phyloP scores from a whole-genome alignment of 768 basidiomycete species.

The Arthromyces matolae region DNA sequence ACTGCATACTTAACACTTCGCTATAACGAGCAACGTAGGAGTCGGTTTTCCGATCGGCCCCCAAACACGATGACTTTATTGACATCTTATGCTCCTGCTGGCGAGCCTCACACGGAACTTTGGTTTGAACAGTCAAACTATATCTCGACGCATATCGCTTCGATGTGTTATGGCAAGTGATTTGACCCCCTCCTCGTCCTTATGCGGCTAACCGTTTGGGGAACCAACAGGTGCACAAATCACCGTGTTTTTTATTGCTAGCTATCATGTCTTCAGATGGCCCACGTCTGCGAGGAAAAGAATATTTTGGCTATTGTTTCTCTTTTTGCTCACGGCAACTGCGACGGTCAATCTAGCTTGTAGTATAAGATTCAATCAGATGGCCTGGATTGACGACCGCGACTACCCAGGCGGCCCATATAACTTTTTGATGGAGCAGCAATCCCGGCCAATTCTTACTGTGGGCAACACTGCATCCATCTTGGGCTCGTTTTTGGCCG shows the following conservation, averaged over 20 bases:
- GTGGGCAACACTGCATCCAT: slow-evolving; percentile 21
- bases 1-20: no score
- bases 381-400: slow-evolving; percentile 29
- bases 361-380: slow-evolving; percentile 18
- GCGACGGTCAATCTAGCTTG: slow-evolving; percentile 19
- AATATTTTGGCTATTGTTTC: slow-evolving; percentile 5
- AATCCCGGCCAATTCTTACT: slow-evolving; percentile 21
- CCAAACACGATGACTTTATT: no score
- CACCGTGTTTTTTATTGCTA: slow-evolving; percentile 11
- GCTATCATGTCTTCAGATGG: slow-evolving; percentile 11
- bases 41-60: no score
- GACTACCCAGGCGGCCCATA: slow-evolving; percentile 31
- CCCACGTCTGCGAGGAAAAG: background rate
- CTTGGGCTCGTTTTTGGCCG: slow-evolving; percentile 32
- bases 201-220: background rate
- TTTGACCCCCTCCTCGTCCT: no score
- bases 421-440: slow-evolving; percentile 27
- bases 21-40: no score
- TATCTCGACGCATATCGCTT: slow-evolving; percentile 17
- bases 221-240: slow-evolving; percentile 15
- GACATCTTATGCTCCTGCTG: slow-evolving; percentile 2
- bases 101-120: slow-evolving; percentile 13
- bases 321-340: background rate
- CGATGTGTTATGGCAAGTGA: slow-evolving; percentile 20
- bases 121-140: slow-evolving; percentile 21